phyloP scores from a whole-genome alignment of 1,284 basidiomycete genomes.

The Microbotryum silenes-acaulis region DNA sequence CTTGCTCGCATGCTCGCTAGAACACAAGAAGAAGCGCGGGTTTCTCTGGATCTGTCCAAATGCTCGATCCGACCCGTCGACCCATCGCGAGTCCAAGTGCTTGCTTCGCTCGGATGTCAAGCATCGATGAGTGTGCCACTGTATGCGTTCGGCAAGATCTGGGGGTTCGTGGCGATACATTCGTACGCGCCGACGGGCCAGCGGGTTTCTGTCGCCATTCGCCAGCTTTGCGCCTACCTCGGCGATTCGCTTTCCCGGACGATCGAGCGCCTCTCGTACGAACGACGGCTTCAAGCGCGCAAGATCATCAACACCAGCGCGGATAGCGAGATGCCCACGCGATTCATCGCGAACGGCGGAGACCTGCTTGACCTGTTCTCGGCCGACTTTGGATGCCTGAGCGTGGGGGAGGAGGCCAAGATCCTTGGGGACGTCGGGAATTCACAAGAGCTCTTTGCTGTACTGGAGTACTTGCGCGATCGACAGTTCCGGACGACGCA shows the following conservation, averaged over 20 bases:
- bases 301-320: slow-evolving; percentile 40
- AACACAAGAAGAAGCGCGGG: slow-evolving; percentile 32
- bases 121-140: slow-evolving; percentile 28
- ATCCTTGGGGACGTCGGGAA: slow-evolving; percentile 38
- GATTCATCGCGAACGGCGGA: slow-evolving; percentile 39
- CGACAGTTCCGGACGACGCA: slow-evolving; percentile 29
- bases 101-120: too few relatives aligned
- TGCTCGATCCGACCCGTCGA: slow-evolving; percentile 30
- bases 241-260: slow-evolving; percentile 39
- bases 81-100: too few relatives aligned
- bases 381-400: slow-evolving; percentile 40
- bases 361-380: slow-evolving; percentile 39
- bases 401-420: slow-evolving; percentile 36
- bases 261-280: slow-evolving; percentile 39
- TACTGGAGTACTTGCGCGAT: slow-evolving; percentile 38
- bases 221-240: slow-evolving; percentile 35
- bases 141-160: slow-evolving; percentile 38
- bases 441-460: slow-evolving; percentile 38
- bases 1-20: slow-evolving; percentile 38
- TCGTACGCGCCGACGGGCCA: slow-evolving; percentile 37
- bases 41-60: slow-evolving; percentile 39
- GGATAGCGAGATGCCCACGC: slow-evolving; percentile 36
- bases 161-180: slow-evolving; percentile 39
- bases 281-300: slow-evolving; percentile 35
- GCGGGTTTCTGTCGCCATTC: slow-evolving; percentile 21